Evolutionary conservation across 2,329 filamentous ascomycete genomes (phyloP), one percentile per base, ranked within the genome.

Genomic region (Diaporthe australafricana): DNA sequence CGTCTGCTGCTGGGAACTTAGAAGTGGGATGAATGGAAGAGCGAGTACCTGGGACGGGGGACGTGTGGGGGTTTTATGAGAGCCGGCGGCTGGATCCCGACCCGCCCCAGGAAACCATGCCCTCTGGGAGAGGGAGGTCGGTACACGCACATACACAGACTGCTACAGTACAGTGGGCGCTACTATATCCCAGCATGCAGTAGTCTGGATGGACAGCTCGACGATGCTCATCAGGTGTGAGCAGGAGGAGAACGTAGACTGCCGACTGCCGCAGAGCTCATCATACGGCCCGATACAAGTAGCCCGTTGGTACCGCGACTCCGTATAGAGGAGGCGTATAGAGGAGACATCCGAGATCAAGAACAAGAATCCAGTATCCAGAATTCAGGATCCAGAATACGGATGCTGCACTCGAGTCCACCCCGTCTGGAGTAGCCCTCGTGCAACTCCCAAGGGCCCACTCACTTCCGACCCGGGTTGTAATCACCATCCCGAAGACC

Each of bases 21-120:
- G 53, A 69, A 65, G 57, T 42, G 69, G 67, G 70, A 70, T 71
- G 72, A 70, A 73, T 73, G 70, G 72, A 55, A 67, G 68, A 62
- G 55, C 67, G 72, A 66, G 57, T 69, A 73, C 52, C 40, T 70
- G 60, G 57, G 50, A 70, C 57, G 65, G 52, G 65, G 70, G 53
- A 63, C 38, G 70, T 72, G 72, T 72, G 72, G 72, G 72, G 71
- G 72, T 68, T 71, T 66, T 56, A 35, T 69, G 45, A 50, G 60
- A 50, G 60, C 45, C 60, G n/a, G 47, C 60, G 42, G 67, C 40
- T 30, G 30, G 67, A 60, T 42, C 67, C 45, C 53, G 47, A 50
- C 53, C 52, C 52, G 30, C 56, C 42, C 53, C 67, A 69, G 53
- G 67, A 65, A 65, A 48, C 45, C 60, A 65, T 50, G 60, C 60